These are phyloP conservation scores for Sugiyamaella pinicola DNA, from an alignment of 1,139 yeast species.

Conservation along the genomic window DNA sequence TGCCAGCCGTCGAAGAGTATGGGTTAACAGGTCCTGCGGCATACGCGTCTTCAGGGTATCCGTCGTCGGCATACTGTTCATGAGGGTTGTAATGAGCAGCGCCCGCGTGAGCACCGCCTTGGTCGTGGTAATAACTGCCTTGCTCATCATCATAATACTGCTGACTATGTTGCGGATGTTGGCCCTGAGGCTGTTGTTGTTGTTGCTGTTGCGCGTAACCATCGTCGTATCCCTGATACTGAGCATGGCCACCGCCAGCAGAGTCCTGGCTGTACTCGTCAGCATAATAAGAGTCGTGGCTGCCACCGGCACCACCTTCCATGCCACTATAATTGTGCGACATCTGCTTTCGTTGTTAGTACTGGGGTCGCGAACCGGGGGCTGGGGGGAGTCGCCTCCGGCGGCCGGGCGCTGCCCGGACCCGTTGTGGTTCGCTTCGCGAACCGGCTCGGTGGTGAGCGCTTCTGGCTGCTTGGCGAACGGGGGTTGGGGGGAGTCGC, in stretches of 20 bases:
- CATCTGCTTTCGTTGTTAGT: slow-evolving; percentile 10
- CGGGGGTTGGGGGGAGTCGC: slow-evolving; percentile 1
- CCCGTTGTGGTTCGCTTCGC: slow-evolving; percentile 9
- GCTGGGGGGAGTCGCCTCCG: slow-evolving; percentile 13
- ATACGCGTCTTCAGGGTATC: slow-evolving; percentile 43
- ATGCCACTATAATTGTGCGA: slow-evolving; percentile 18
- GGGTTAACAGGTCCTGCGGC: slow-evolving; percentile 41
- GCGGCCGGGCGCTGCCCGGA: slow-evolving; percentile 17
- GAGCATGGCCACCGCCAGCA: slow-evolving; percentile 22
- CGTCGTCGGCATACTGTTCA: slow-evolving; percentile 42
- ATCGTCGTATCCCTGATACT: slow-evolving; percentile 43
- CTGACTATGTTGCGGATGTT: slow-evolving; percentile 30
- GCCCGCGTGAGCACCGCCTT: slow-evolving; percentile 25
- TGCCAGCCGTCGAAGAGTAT: slow-evolving; percentile 37
- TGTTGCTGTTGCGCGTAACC: slow-evolving; percentile 29
- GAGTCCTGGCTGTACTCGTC: slow-evolving; percentile 31
- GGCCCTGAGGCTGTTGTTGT: no score
- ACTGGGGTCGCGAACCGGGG: neutral
- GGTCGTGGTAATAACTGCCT: slow-evolving; percentile 37
- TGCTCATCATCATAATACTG: slow-evolving; percentile 40
- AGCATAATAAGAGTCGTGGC: slow-evolving; percentile 34
- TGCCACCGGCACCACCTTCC: slow-evolving; percentile 19
- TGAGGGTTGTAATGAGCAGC: slow-evolving; percentile 36
- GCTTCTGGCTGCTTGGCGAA: no score
- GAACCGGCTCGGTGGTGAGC: neutral